Conservation (phyloP, 139 green algal genomes). For the Picochlorum sp. region DNA sequence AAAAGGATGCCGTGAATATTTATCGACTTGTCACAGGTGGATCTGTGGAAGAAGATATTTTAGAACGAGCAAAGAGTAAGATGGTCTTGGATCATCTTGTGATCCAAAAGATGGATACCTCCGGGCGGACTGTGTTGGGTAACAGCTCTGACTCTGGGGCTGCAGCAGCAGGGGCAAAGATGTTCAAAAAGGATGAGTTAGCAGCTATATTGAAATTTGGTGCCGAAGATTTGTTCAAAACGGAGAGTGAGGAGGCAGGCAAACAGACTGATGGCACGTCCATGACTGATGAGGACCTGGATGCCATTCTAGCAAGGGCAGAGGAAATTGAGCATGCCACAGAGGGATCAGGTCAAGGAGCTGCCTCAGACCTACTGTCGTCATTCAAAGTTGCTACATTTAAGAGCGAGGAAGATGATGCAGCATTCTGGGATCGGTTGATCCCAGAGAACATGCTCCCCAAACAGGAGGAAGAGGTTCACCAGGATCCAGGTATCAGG, state of each 20-base stretch:
- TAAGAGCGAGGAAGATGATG: slow-evolving; percentile 77
- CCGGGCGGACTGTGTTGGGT: slow-evolving; percentile 68
- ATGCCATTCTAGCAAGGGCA: slow-evolving; percentile 82
- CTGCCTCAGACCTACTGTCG: slow-evolving; percentile 64
- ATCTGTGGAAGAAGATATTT: slow-evolving; percentile 10
- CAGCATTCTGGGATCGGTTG: slow-evolving; percentile 84
- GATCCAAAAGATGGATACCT: slow-evolving; percentile 88
- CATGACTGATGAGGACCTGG: slow-evolving; percentile 78
- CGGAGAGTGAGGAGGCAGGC: slow-evolving; percentile 33
- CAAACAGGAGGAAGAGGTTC: slow-evolving; percentile 10
- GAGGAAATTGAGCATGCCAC: slow-evolving; percentile 54
- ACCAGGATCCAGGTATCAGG: slow-evolving; percentile 27
- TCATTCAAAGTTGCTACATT: slow-evolving; percentile 85
- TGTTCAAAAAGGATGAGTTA: slow-evolving; percentile 94
- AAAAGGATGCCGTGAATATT: slow-evolving; percentile 90
- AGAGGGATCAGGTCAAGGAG: slow-evolving; percentile 1
- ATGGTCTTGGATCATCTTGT: slow-evolving; percentile 98
- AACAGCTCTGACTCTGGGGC: slow-evolving; percentile 14
- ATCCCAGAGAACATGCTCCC: slow-evolving; percentile 60
- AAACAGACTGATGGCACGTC: slow-evolving; percentile 23
- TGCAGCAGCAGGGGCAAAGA: slow-evolving; percentile 39
- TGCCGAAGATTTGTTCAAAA: slow-evolving; percentile 89
- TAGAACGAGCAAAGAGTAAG: slow-evolving; percentile 45
- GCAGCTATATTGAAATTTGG: slow-evolving; percentile 90
- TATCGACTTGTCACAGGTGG: slow-evolving; percentile 48